Conservation (phyloP, 2,329 filamentous ascomycete species). For the Botrytis cinerea region DNA sequence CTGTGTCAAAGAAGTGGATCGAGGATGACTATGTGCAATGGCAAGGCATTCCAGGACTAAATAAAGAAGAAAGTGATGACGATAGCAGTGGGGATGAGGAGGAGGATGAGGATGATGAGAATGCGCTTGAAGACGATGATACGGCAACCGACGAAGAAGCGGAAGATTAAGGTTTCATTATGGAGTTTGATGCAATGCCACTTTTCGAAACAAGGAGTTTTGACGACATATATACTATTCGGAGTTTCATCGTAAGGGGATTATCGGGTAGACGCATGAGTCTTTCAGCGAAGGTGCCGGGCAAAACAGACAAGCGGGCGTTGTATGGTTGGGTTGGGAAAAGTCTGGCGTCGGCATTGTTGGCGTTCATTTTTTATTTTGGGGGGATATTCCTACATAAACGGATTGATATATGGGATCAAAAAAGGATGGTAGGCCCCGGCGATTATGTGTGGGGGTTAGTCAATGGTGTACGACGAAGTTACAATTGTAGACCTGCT, state of each 20-base stretch:
- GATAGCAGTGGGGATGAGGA: conserved; percentile 48
- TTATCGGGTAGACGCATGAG: conserved; percentile 1
- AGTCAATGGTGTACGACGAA: neutral
- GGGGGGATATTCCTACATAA: neutral
- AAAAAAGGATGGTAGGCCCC: neutral
- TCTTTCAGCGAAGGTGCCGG: conserved; percentile 15
- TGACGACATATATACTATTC: neutral
- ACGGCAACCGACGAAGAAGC: conserved; percentile 35
- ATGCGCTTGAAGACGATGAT: conserved; percentile 29
- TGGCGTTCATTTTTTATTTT: neutral
- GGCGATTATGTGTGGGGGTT: neutral
- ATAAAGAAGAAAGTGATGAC: conserved; percentile 57
- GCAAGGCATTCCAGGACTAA: conserved; percentile 71
- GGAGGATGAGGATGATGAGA: conserved; percentile 28
- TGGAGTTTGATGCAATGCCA: neutral
- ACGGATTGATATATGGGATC: neutral
- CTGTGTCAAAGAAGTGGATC: conserved; percentile 84
- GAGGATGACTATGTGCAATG: conserved; percentile 81
- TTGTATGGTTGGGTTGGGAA: conserved; percentile 1
- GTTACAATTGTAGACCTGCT: neutral
- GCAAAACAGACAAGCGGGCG: neutral
- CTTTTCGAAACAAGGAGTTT: conserved; percentile 10
- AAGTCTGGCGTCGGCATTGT: conserved; percentile 7
- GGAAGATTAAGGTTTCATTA: conserved; percentile 31
- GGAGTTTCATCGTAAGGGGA: neutral